Evolutionary conservation across 2,329 filamentous ascomycete species (phyloP), one percentile per base, ranked within the genome.

Genomic region (Pyrenochaeta sp.): DNA sequence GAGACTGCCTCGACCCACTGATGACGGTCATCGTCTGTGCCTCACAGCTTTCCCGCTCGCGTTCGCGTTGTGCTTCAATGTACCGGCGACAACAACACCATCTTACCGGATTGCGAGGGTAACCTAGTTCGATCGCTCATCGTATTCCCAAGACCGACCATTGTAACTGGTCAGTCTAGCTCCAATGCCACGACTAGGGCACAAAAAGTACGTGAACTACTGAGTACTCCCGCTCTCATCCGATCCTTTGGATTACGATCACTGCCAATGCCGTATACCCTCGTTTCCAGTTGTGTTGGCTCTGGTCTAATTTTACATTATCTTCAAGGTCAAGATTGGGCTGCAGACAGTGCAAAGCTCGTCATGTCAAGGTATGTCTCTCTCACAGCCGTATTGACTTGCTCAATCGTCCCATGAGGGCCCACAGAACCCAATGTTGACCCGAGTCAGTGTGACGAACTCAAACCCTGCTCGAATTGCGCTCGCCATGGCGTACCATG

Each of bases 391-490:
- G 29, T 18, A 7, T 12, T 17, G 18, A 3, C 21, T 29, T 3
- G 39, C 23, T 29, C 18, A n/a, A 41, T 17, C 20, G n/a, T 41
- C 9, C 18, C 23, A 41, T 21, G 14, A 30, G 4, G 20, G 10
- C 5, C 7, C 18, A 3, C 14, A n/a, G 21, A 6, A 23, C 23
- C 23, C 35, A 27, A 40, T 49, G 41, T 58, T 68, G 50, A 68
- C 40, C 17, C 45, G 41, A 39, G 52, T 17, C 51, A 76, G 74
- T 76, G 74, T 58, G 73, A 76, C 50, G 74, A 76, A 59, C 65
- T 66, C 29, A 74, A 70, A 49, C 74, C 74, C 10, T 76, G 74
- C 49, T 72, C 69, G 17, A 74, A 70, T 54, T 76, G 74, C 58
- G 62, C 69, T 37, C 66, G 73, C 47, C 74, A 76, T 60, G 66